Evolutionary conservation across 148 eudicot genomes (phyloP).

Genomic region (Rhododendron vialii): DNA sequence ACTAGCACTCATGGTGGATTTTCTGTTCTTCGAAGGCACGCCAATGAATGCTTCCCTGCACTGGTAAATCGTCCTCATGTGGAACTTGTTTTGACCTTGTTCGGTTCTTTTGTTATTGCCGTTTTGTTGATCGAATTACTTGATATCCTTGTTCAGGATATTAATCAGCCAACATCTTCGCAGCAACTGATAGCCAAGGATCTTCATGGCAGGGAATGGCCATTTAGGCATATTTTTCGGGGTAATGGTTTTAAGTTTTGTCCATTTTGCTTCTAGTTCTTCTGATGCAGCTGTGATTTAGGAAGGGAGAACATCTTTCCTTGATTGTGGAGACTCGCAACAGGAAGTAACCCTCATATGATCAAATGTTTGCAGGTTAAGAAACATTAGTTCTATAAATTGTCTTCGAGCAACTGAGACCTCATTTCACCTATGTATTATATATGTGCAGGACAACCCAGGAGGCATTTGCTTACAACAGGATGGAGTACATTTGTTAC

Average conservation of each 20-base stretch:
- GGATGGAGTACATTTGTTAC: slow-evolving; percentile 98
- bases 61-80: slow-evolving; percentile 40
- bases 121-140: neutral
- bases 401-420: neutral
- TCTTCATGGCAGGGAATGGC: slow-evolving; percentile 81
- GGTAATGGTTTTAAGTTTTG: slow-evolving; percentile 36
- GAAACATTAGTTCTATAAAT: neutral
- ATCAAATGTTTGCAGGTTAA: neutral
- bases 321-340: neutral
- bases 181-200: slow-evolving; percentile 83
- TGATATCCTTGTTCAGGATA: slow-evolving; percentile 49
- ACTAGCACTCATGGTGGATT: slow-evolving; percentile 95
- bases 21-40: slow-evolving; percentile 89
- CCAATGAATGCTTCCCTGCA: slow-evolving; percentile 87
- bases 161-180: slow-evolving; percentile 68
- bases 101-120: neutral
- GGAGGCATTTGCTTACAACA: slow-evolving; percentile 89
- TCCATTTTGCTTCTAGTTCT: neutral
- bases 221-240: slow-evolving; percentile 84
- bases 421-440: neutral
- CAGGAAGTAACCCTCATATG: neutral
- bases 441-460: slow-evolving; percentile 70
- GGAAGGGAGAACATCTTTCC: neutral
- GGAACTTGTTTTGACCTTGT: neutral
- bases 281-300: neutral